phyloP scores from a whole-genome alignment of 768 basidiomycete species.

The Mycena epipterygia region DNA sequence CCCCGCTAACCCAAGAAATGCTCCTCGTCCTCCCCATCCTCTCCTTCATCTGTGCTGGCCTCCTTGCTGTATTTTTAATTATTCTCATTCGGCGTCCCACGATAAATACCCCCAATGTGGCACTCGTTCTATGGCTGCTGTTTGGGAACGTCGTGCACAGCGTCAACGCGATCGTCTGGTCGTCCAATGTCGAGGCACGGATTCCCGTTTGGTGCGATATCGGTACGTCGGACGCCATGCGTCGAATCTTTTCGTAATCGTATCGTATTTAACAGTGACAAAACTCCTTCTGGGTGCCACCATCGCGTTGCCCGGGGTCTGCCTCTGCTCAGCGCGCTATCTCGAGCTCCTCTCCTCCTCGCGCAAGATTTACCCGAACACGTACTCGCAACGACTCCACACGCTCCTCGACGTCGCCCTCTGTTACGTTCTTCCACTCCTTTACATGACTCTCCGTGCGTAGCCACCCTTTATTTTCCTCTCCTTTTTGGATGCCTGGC shows the following conservation, averaged over 20 bases:
- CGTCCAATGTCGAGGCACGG: not conserved
- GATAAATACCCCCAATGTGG: not conserved
- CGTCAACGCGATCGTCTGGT: slow-evolving; percentile 28
- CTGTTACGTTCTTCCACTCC: slow-evolving; percentile 27
- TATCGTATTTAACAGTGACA: not conserved
- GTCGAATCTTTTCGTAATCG: not conserved
- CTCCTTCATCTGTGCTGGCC: slow-evolving; percentile 24
- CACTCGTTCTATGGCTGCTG: slow-evolving; percentile 18
- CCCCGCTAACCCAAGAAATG: not conserved
- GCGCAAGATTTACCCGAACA: slow-evolving; percentile 33
- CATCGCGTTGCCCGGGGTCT: slow-evolving; percentile 24
- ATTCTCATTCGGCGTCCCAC: slow-evolving; percentile 15
- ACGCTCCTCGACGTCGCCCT: slow-evolving; percentile 23
- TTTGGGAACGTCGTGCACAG: slow-evolving; percentile 25
- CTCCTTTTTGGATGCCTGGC: not conserved
- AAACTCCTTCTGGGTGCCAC: slow-evolving; percentile 16
- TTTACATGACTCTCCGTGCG: slow-evolving; percentile 30
- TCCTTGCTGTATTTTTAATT: slow-evolving; percentile 30
- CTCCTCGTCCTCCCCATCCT: slow-evolving; percentile 14
- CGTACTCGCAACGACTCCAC: slow-evolving; percentile 30
- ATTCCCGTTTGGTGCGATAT: slow-evolving; percentile 31
- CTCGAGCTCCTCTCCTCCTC: slow-evolving; percentile 21
- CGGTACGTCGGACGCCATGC: not conserved
- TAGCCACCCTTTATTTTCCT: not conserved
- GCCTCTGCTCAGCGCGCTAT: slow-evolving; percentile 25